Evolutionary conservation across 2,329 filamentous ascomycete genomes (phyloP).

Genomic region (Mollisia scopiformis): DNA sequence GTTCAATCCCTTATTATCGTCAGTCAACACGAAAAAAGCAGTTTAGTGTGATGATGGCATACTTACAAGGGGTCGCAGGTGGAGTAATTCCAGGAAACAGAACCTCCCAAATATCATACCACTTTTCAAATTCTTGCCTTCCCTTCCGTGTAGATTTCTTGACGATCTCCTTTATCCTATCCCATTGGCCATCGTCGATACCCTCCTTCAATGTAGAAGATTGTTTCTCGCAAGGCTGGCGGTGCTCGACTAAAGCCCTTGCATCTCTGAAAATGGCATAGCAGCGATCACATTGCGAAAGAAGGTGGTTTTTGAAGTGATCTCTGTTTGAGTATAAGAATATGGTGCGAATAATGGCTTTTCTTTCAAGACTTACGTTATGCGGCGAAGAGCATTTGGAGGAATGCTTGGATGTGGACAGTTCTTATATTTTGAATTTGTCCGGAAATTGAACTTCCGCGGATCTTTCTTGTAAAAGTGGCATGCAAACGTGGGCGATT

Average conservation of each 20-base stretch:
- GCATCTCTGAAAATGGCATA: not conserved
- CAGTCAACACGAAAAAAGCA: not conserved
- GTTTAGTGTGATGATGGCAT: not conserved
- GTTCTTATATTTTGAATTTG: not conserved
- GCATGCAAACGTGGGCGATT: not conserved
- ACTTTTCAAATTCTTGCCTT: not conserved
- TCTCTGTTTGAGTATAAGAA: not conserved
- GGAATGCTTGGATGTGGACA: not conserved
- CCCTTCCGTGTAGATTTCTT: not conserved
- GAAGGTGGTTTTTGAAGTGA: constrained; percentile 2
- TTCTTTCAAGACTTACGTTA: not conserved
- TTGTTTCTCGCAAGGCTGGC: not conserved
- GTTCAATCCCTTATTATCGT: not conserved
- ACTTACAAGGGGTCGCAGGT: not conserved
- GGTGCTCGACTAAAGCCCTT: not conserved
- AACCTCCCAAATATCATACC: constrained; percentile 6
- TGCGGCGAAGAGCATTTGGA: not conserved
- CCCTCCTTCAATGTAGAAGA: not conserved
- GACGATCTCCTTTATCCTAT: not conserved
- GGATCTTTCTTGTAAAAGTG: constrained; percentile 2
- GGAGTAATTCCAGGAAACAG: not conserved
- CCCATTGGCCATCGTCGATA: not conserved
- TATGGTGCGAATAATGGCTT: not conserved
- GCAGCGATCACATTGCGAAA: not conserved
- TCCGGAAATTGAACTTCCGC: not conserved